Base-by-base conservation (phyloP, 1,284 basidiomycete species). In the Pascua guehoae region DNA sequence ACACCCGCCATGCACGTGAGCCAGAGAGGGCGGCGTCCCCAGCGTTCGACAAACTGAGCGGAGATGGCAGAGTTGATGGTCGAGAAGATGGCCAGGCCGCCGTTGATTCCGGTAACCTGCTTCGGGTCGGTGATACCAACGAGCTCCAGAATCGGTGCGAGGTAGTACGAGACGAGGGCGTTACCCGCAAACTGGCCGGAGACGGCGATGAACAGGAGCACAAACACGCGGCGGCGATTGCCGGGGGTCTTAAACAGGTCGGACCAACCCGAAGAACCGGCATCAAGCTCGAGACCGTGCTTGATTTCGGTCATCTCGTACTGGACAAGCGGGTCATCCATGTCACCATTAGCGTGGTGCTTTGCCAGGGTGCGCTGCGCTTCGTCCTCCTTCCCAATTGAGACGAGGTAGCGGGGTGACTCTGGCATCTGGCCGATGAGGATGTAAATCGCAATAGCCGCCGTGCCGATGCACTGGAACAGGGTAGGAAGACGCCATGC, bases 1-100 rank as follows among this genome's bases (percentile, higher is more conserved):
- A 88, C 87, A 52, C 85, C 39, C 8, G 45, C 9, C 49, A 44
- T 51, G 0, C 85, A 86, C 36, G 79, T 74, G 32, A 88, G 77
- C 63, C 70, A 68, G n/a, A 64, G 56, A 14, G 51, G 49, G 17
- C 72, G 64, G 36, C 71, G 66, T 12, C 72, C 71, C 8, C 67
- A 39, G 8, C 56, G 41, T 32, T 73, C 72, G 14, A 65, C 57
- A 5, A 38, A 46, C 42, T 49, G 45, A n/a, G 62, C 41, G 62
- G 66, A 90, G 51, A 82, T 68, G 1, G 86, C 85, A n/a, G 85
- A 85, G 73, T 85, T 85, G 54, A 86, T 81, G 1, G 88, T 89
- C 79, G 88, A 87, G 58, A 86, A 70, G 15, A 65, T 54, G 61
- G 70, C 69, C 79, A 86, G 89, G 74, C 88, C 47, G 12, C 54